phyloP scores from a whole-genome alignment of 2,329 filamentous ascomycete species.

The Scortechinia acanthostroma region DNA sequence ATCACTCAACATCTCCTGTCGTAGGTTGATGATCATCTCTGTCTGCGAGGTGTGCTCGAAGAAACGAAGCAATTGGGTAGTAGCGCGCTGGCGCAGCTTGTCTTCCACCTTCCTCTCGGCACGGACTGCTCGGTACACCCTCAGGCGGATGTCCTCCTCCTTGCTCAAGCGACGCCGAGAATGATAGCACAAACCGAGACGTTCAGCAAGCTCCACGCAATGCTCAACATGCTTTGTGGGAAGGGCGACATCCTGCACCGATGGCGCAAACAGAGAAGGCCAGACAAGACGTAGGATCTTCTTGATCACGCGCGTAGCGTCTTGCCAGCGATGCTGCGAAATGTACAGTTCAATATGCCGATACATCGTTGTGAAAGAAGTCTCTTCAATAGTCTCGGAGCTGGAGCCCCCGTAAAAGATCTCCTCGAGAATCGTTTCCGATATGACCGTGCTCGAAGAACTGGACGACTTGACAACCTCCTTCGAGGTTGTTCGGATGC shows the following conservation, averaged over 20 bases:
- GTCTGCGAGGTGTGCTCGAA: conserved; percentile 17
- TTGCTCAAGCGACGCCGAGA: conserved; percentile 20
- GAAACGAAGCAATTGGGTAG: conserved; percentile 16
- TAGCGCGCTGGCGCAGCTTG: conserved; percentile 16
- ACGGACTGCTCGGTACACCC: conserved; percentile 22
- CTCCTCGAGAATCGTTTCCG: conserved; percentile 31
- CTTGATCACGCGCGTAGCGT: conserved; percentile 35
- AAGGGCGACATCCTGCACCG: conserved; percentile 31
- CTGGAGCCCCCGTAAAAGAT: conserved; percentile 29
- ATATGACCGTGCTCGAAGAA: conserved; percentile 22
- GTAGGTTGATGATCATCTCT: conserved; percentile 21
- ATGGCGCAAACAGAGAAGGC: conserved; percentile 33
- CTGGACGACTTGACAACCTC: conserved; percentile 27
- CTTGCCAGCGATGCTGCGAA: conserved; percentile 33
- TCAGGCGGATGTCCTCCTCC: conserved; percentile 22
- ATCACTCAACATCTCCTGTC: conserved; percentile 26
- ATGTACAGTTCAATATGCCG: conserved; percentile 30
- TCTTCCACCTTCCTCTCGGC: conserved; percentile 16
- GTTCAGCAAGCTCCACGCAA: conserved; percentile 33
- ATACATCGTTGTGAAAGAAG: conserved; percentile 27
- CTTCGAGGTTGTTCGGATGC: conserved; percentile 28
- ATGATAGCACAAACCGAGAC: conserved; percentile 33
- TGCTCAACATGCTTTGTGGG: conserved; percentile 30
- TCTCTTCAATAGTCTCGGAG: conserved; percentile 25
- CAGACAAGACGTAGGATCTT: conserved; percentile 32